Evolutionary conservation across 148 eudicot species (phyloP).

Genomic region (Nyssa sinensis): DNA sequence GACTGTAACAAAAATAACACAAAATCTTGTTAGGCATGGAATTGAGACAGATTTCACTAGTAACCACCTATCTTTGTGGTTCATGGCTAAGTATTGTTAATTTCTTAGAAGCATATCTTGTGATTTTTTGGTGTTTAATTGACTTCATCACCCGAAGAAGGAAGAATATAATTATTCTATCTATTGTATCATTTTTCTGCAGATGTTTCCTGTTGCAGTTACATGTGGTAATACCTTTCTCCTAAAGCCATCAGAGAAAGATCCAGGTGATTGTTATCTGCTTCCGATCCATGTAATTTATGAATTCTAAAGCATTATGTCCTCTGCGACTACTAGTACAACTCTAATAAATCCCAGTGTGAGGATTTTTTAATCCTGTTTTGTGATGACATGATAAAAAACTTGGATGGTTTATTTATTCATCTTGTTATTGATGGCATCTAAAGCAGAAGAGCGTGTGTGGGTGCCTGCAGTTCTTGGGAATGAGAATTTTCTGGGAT

Average conservation of each 20-base stretch:
- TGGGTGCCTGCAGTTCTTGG: background rate
- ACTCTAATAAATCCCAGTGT: background rate
- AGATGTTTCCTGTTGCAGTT: conserved; percentile 75
- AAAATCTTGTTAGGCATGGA: background rate
- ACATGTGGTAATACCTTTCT: conserved; percentile 69
- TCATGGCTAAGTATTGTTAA: background rate
- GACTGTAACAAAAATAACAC: background rate
- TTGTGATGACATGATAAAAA: background rate
- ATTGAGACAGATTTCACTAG: background rate
- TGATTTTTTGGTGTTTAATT: conserved; percentile 1
- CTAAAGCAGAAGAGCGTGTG: background rate
- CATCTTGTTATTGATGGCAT: background rate
- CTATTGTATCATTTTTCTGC: conserved; percentile 16
- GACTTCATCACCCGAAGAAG: background rate
- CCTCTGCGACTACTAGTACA: background rate
- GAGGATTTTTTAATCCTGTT: background rate
- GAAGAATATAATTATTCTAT: background rate
- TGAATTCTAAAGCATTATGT: background rate
- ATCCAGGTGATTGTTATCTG: conserved; percentile 48
- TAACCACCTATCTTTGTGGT: background rate
- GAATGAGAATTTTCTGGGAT: background rate
- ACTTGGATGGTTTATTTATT: background rate
- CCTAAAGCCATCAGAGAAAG: conserved; percentile 68
- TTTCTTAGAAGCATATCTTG: background rate
- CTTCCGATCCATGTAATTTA: background rate